Evolutionary conservation across 2,329 filamentous ascomycete genomes (phyloP), one percentile per base, ranked within the genome.

Genomic region (Fusarium floridanum): DNA sequence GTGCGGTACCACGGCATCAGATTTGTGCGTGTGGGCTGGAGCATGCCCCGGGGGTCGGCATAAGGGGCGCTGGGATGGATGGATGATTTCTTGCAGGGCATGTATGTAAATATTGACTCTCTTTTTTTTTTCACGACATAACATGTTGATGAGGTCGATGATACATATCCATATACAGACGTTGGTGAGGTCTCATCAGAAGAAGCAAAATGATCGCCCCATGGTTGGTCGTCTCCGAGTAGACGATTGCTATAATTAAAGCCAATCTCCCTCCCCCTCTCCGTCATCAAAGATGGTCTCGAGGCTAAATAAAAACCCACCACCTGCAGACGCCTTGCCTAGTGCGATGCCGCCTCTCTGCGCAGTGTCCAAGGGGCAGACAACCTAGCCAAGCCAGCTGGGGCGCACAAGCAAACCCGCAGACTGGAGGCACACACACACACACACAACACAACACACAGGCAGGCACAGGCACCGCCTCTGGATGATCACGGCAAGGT

Each of bases 241-340:
- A 29, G 20, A 60, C 11, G 66, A 37, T 60, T 61, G 69, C 60
- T 67, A 65, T 68, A 62, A 66, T 67, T 48, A 39, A 32, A 65
- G 62, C 37, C 53, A 43, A 64, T 68, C 62, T 71, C 68, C 64
- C 60, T 66, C 68, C 69, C 72, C 72, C 69, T 62, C 72, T 22
- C 41, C 63, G 32, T 68, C 67, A 67, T 66, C 55, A 61, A 64
- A 60, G 72, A 62, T 60, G n/a, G 64, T 61, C 64, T 59, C 56
- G 34, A 70, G 63, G 66, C 76, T 77, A 59, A 39, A 37, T 12
- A 67, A 75, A 63, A 65, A 63, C 53, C 59, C 66, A 69, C 61
- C 59, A 74, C 72, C 68, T 74, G 74, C 68, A 77, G 45, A 64
- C 37, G 64, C 59, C 68, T 65, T 67, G 53, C 48, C 68, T 75